phyloP scores from a whole-genome alignment of 2,329 filamentous ascomycete genomes.

The Emydomyces testavorans region DNA sequence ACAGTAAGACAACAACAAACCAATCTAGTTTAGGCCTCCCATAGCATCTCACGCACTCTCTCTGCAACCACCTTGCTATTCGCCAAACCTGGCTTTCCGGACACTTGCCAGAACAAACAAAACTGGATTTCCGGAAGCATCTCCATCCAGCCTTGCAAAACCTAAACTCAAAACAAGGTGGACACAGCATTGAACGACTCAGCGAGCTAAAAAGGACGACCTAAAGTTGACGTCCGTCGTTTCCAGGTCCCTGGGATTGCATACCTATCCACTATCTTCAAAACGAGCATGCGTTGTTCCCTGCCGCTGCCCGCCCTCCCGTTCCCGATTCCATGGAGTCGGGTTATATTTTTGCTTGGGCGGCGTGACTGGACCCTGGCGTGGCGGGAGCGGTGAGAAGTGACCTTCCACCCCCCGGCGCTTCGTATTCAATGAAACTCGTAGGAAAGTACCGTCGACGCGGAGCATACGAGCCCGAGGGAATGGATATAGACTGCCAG shows the following conservation, averaged over 20 bases:
- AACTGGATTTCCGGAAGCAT: too few relatives aligned
- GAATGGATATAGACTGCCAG: not conserved
- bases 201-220: not conserved
- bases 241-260: not conserved
- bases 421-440: not conserved
- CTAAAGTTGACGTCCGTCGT: too few relatives aligned
- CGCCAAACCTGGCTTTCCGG: too few relatives aligned
- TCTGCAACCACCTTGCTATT: too few relatives aligned
- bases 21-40: too few relatives aligned
- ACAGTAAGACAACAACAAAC: too few relatives aligned
- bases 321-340: constrained; percentile 1
- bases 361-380: not conserved
- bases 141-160: too few relatives aligned
- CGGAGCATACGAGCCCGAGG: not conserved
- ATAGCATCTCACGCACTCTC: too few relatives aligned
- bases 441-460: not conserved
- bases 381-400: constrained; percentile 3
- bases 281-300: not conserved
- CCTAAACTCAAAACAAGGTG: too few relatives aligned
- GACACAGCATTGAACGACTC: too few relatives aligned
- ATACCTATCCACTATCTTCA: not conserved
- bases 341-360: not conserved
- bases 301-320: not conserved
- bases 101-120: too few relatives aligned
- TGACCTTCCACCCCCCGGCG: too few relatives aligned